Conservation (phyloP, 441 rosid species). For the Erodium texanum region DNA sequence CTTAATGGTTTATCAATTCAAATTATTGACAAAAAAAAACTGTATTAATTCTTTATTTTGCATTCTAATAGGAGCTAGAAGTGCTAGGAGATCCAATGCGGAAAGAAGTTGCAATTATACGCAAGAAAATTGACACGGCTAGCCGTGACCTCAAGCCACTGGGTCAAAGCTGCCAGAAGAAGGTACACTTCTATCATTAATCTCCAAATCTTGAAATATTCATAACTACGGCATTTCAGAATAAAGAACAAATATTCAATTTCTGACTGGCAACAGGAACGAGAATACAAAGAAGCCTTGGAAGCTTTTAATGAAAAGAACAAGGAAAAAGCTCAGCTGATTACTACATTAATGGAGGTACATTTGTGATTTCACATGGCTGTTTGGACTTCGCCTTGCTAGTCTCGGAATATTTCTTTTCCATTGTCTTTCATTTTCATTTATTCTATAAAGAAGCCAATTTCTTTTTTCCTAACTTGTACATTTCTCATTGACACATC, state of each 20-base stretch:
- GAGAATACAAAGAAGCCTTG: constrained; percentile 22
- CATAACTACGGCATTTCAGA: no score
- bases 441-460: background rate
- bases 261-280: constrained; percentile 15
- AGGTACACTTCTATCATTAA: constrained; percentile 30
- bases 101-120: constrained; percentile 62
- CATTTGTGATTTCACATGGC: background rate
- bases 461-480: background rate
- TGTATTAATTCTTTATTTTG: background rate
- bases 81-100: constrained; percentile 65
- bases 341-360: constrained; percentile 22
- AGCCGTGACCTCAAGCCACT: constrained; percentile 63
- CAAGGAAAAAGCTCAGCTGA: constrained; percentile 22
- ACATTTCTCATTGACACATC: background rate
- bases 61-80: constrained; percentile 56
- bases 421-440: background rate
- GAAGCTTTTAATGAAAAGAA: constrained; percentile 25
- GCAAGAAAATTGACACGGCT: constrained; percentile 60
- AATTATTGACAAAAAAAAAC: background rate
- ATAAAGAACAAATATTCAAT: background rate
- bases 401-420: background rate
- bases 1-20: background rate
- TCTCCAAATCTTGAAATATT: no score
- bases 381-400: background rate
- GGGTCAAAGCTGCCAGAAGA: constrained; percentile 74